Evolutionary conservation across 2,329 filamentous ascomycete genomes (phyloP), one percentile per base, ranked within the genome.

Genomic region (Cucurbitaria berberidis): DNA sequence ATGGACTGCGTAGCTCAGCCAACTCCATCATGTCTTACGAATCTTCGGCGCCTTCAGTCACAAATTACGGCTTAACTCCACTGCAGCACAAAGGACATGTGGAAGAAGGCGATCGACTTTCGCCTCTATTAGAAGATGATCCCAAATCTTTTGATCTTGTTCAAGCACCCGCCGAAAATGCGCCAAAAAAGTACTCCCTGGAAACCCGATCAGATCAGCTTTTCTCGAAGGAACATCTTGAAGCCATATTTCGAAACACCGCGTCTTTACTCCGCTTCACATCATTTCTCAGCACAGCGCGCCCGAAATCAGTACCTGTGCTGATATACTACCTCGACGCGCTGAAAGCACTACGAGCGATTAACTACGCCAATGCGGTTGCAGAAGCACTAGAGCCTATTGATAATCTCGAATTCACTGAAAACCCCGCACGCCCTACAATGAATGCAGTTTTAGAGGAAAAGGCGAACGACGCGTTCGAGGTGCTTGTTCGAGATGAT

Each of bases 271-370:
- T 86, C 45, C 82, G 81, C 39, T 92, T 92, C 68, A 88, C 85
- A 1, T 80, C 84, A 2, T 93, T 89, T 62, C 77, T 92, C 2
- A 82, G 83, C 51, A 72, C 78, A 4, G 78, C 82, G 39, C 80
- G 87, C 39, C 84, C 86, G 5, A 76, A 81, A 18, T 90, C 88
- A 0, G 78, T 90, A 2, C 83, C 87, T 0, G 75, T 89, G 7
- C 74, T 92, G 13, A 83, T 86, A 22, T 90, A 91, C 76, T 91
- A 91, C 59, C 79, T 91, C 1, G 87, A 90, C 62, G 83, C 87
- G 0, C 72, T 86, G 51, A 93, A 92, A 67, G 88, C 89, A 0
- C 73, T 90, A 11, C 84, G 85, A 60, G 88, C 89, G 1, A 86
- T 92, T 51, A 80, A 82, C 29, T 91, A 91, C 63, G 83, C 87